These are phyloP conservation scores for Stagonosporopsis vannaccii DNA, from an alignment of 2,329 filamentous ascomycete species.

Conservation along the genomic window DNA sequence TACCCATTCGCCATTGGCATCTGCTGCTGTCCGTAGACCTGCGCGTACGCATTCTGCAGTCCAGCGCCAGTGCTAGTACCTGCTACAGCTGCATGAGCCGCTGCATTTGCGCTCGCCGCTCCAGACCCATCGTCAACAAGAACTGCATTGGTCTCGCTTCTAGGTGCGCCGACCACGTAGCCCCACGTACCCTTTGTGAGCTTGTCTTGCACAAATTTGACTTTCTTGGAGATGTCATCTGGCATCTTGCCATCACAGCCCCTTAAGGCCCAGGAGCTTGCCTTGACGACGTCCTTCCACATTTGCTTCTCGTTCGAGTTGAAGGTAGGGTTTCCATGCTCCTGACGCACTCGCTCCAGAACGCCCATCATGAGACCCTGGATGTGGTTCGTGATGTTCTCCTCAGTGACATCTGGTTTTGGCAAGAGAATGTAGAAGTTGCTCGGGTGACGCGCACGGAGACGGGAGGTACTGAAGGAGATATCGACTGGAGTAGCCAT, in stretches of 20 bases:
- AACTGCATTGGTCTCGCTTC: background rate
- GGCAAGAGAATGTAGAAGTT: conserved; percentile 36
- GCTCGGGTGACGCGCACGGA: conserved; percentile 26
- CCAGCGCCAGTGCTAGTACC: background rate
- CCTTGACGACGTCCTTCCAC: conserved; percentile 36
- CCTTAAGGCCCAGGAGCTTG: conserved; percentile 36
- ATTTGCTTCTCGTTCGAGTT: conserved; percentile 23
- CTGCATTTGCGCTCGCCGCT: conserved; percentile 15
- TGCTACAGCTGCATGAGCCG: conserved; percentile 7
- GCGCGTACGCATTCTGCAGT: conserved; percentile 7
- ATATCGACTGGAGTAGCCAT: conserved; percentile 34
- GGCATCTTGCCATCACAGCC: conserved; percentile 37
- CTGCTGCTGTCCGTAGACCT: conserved; percentile 7
- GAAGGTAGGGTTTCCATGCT: conserved; percentile 31
- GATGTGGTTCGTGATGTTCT: conserved; percentile 32
- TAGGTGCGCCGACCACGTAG: conserved; percentile 17
- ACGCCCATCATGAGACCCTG: conserved; percentile 45
- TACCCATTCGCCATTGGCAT: conserved; percentile 2
- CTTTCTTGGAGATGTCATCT: conserved; percentile 33
- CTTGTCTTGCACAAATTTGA: conserved; percentile 35
- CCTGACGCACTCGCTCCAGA: conserved; percentile 33
- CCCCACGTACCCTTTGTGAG: conserved; percentile 36
- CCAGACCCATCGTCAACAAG: background rate
- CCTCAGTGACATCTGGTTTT: background rate
- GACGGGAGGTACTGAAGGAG: conserved; percentile 18